phyloP scores from a whole-genome alignment of 768 basidiomycete genomes.

The Glaciozyma martinii region DNA sequence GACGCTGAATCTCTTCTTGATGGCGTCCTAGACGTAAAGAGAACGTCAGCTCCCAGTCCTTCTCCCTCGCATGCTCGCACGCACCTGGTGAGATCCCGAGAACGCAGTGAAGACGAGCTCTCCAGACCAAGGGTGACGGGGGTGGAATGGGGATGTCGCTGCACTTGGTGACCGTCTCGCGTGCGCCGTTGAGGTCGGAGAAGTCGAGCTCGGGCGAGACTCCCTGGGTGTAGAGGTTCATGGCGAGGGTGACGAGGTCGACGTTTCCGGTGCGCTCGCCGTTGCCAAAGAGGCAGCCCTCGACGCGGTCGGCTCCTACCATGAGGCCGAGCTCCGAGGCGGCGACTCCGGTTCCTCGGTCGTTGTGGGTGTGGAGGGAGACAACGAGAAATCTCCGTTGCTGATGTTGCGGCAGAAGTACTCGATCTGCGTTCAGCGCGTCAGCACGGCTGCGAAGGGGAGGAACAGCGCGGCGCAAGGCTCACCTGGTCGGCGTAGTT shows the following conservation, averaged over 20 bases:
- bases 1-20: constrained; percentile 96
- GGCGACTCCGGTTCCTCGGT: constrained; percentile 93
- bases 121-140: constrained; percentile 92
- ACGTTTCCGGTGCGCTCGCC: constrained; percentile 99
- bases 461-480: background rate
- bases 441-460: background rate
- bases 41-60: background rate
- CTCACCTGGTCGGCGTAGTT: constrained; percentile 92
- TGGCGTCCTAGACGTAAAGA: constrained; percentile 55
- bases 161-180: constrained; percentile 89
- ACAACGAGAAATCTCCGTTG: constrained; percentile 83
- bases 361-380: constrained; percentile 93
- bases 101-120: constrained; percentile 98
- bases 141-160: constrained; percentile 96
- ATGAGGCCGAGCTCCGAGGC: constrained; percentile 85
- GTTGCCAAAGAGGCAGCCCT: constrained; percentile 95
- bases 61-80: background rate
- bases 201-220: constrained; percentile 81
- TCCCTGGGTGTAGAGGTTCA: constrained; percentile 95
- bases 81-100: constrained; percentile 81
- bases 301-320: constrained; percentile 92
- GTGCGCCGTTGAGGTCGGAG: constrained; percentile 76
- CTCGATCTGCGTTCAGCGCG: constrained; percentile 53
- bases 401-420: constrained; percentile 78
- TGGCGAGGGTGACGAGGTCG: constrained; percentile 87